phyloP scores from a whole-genome alignment of 1,284 basidiomycete genomes.

The Bondarzewia mesenterica region DNA sequence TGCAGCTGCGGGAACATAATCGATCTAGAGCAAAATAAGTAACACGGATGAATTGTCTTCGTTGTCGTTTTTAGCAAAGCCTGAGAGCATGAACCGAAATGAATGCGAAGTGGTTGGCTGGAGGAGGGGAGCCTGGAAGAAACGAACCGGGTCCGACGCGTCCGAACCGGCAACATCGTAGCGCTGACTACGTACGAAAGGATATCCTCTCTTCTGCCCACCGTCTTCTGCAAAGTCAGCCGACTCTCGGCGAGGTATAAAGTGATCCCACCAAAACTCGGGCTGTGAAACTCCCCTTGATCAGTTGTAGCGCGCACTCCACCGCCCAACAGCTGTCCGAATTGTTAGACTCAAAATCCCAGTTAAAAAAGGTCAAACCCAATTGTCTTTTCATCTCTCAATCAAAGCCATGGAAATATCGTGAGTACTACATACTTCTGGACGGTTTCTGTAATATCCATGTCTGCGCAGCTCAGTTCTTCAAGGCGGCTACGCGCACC shows the following conservation, averaged over 20 bases:
- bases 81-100: background rate
- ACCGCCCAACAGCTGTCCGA: too few species aligned
- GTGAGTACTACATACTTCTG: conserved; percentile 1
- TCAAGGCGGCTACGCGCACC: conserved; percentile 90
- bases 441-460: too few species aligned
- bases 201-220: background rate
- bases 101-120: background rate
- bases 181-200: background rate
- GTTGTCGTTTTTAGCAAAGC: too few species aligned
- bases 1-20: background rate
- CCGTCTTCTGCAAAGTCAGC: background rate
- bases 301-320: background rate
- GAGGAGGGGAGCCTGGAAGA: background rate
- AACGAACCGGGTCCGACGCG: background rate
- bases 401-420: conserved; percentile 12
- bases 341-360: too few species aligned
- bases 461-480: conserved; percentile 56
- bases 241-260: background rate
- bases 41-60: too few species aligned
- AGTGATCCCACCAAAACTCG: background rate
- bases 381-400: too few species aligned
- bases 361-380: too few species aligned
- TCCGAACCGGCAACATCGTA: background rate
- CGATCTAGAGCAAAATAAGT: background rate
- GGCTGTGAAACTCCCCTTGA: background rate